Conservation (phyloP, 139 green algal species). For the Micractinium sp. region DNA sequence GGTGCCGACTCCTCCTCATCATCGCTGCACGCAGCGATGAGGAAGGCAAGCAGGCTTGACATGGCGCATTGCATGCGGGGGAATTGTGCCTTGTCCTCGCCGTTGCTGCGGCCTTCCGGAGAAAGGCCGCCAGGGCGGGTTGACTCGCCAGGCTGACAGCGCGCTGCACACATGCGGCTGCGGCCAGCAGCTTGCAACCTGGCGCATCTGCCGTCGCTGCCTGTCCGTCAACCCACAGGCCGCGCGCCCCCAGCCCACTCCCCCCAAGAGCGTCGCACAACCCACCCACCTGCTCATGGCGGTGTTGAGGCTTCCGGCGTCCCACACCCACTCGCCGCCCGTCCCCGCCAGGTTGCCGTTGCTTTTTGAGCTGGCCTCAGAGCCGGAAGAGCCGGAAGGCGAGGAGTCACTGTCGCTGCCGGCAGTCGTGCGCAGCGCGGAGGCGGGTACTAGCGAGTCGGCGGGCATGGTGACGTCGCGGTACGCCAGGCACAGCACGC, state of each 20-base stretch:
- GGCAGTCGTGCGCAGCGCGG: neutral
- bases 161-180: neutral
- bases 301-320: neutral
- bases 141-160: neutral
- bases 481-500: conserved; percentile 81
- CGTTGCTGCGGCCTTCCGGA: neutral
- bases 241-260: neutral
- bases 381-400: neutral
- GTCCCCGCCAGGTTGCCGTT: neutral
- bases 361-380: neutral
- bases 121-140: too few species aligned
- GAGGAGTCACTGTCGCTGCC: conserved; percentile 9
- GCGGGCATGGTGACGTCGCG: conserved; percentile 58
- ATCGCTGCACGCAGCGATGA: neutral
- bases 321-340: neutral
- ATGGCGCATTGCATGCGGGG: too few species aligned
- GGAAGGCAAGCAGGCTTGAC: neutral
- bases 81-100: neutral
- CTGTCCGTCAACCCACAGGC: too few species aligned
- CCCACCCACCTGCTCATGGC: neutral
- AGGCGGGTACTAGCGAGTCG: neutral
- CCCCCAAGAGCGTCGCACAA: neutral
- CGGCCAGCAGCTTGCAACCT: neutral
- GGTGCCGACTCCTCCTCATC: neutral
- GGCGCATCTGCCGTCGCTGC: too few species aligned